Conservation (phyloP, 1,284 basidiomycete species). For the Tylopilus sp. region DNA sequence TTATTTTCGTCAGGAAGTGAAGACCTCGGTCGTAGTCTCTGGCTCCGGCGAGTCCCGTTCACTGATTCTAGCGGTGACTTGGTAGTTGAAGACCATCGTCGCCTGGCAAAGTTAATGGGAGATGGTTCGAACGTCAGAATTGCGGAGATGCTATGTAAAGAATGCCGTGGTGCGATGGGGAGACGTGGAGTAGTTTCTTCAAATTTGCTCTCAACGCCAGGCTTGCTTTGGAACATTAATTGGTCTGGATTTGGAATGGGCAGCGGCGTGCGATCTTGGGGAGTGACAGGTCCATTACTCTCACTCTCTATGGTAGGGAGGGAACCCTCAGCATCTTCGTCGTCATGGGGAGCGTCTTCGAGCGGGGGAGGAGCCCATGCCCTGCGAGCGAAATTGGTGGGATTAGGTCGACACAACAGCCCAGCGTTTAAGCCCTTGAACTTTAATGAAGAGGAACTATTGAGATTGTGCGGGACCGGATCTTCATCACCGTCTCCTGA, state of each 20-base stretch:
- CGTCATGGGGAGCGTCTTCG: constrained; percentile 34
- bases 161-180: constrained; percentile 22
- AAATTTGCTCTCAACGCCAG: constrained; percentile 17
- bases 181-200: constrained; percentile 24
- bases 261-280: constrained; percentile 39
- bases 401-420: constrained; percentile 34
- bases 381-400: constrained; percentile 35
- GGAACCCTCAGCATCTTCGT: constrained; percentile 38
- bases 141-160: constrained; percentile 20
- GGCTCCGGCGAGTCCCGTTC: constrained; percentile 32
- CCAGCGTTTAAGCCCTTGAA: constrained; percentile 35
- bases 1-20: constrained; percentile 32
- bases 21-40: constrained; percentile 34
- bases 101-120: constrained; percentile 51
- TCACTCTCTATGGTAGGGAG: constrained; percentile 46
- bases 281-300: constrained; percentile 47
- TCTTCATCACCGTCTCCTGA: constrained; percentile 30
- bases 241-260: constrained; percentile 34
- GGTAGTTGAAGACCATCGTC: constrained; percentile 45
- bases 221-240: constrained; percentile 24
- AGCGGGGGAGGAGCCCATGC: constrained; percentile 32
- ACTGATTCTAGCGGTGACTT: constrained; percentile 33
- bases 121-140: constrained; percentile 46
- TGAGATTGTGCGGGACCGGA: constrained; percentile 28
- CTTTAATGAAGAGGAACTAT: constrained; percentile 25